These are phyloP conservation scores for Apodospora peruviana DNA, from an alignment of 495 filamentous ascomycete genomes.

Conservation along the genomic window DNA sequence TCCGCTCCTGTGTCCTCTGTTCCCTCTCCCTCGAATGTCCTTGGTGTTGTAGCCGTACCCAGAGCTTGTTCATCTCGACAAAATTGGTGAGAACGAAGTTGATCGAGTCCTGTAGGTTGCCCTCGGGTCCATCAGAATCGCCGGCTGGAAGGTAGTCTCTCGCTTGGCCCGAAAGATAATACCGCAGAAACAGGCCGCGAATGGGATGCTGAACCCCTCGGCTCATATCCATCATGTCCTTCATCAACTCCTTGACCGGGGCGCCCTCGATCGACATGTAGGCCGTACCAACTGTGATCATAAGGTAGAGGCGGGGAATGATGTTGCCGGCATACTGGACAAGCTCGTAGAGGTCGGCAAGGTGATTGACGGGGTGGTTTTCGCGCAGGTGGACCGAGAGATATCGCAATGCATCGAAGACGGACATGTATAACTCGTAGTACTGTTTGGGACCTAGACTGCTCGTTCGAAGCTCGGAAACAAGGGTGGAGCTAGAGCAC, in stretches of 20 bases:
- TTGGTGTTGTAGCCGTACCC: slow-evolving; percentile 96
- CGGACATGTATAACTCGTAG: slow-evolving; percentile 98
- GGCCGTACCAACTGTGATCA: slow-evolving; percentile 97
- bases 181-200: slow-evolving; percentile 87
- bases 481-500: slow-evolving; percentile 91
- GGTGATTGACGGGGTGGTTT: slow-evolving; percentile 94
- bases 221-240: slow-evolving; percentile 99
- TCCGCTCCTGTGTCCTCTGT: slow-evolving; percentile 84
- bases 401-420: slow-evolving; percentile 96
- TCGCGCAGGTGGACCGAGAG: slow-evolving; percentile 94
- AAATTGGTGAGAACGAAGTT: slow-evolving; percentile 98
- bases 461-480: slow-evolving; percentile 93
- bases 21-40: slow-evolving; percentile 94
- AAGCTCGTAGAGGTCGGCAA: slow-evolving; percentile 96
- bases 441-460: slow-evolving; percentile 96
- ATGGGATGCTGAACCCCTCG: slow-evolving; percentile 95
- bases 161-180: slow-evolving; percentile 92
- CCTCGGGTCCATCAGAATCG: slow-evolving; percentile 85
- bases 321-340: slow-evolving; percentile 99
- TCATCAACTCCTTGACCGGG: slow-evolving; percentile 99
- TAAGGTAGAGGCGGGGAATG: slow-evolving; percentile 90
- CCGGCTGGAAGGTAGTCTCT: slow-evolving; percentile 79
- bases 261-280: slow-evolving; percentile 99
- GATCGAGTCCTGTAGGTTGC: slow-evolving; percentile 94
- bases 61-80: slow-evolving; percentile 99